Percentiles rank a stretch among this genome's conserved stretches.
Conservation (phyloP, 148 eudicot genomes). For the Nyssa sinensis region DNA sequence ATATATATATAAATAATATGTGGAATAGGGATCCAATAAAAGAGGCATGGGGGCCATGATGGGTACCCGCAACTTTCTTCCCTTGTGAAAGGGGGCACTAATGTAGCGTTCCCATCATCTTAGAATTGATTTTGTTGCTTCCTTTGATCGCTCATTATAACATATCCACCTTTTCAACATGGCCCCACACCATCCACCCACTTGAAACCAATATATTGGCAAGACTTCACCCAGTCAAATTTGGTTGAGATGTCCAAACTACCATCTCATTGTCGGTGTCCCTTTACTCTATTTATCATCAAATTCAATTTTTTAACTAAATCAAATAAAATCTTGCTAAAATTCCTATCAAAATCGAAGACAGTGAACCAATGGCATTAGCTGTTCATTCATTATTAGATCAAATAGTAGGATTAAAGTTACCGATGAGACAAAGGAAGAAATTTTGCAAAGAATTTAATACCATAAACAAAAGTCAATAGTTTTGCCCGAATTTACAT, state of each 20-base stretch:
- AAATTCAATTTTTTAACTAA: too few relatives aligned
- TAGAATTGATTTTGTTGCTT: constrained; percentile 19
- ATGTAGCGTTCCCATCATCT: constrained; percentile 22
- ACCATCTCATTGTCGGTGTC: not conserved
- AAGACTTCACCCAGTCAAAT: constrained; percentile 9
- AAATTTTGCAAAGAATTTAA: too few relatives aligned
- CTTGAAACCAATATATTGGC: not conserved
- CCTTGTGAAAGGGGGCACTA: constrained; percentile 19
- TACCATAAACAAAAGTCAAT: too few relatives aligned
- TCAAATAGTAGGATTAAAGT: too few relatives aligned
- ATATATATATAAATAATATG: too few relatives aligned
- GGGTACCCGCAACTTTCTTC: constrained; percentile 18
- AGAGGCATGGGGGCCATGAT: constrained; percentile 21
- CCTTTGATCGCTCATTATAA: constrained; percentile 3
- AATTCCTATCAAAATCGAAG: too few relatives aligned
- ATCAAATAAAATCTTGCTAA: too few relatives aligned
- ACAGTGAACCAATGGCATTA: too few relatives aligned
- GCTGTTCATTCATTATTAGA: too few relatives aligned
- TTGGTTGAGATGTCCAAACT: constrained; percentile 3
- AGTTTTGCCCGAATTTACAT: not conserved
- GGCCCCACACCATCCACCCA: constrained; percentile 5
- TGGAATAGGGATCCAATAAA: constrained; percentile 20
- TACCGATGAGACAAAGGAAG: too few relatives aligned
- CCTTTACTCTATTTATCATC: too few relatives aligned
- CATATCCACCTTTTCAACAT: constrained; percentile 1